Evolutionary conservation across 768 basidiomycete species (phyloP).

Genomic region (Collybia sp.): DNA sequence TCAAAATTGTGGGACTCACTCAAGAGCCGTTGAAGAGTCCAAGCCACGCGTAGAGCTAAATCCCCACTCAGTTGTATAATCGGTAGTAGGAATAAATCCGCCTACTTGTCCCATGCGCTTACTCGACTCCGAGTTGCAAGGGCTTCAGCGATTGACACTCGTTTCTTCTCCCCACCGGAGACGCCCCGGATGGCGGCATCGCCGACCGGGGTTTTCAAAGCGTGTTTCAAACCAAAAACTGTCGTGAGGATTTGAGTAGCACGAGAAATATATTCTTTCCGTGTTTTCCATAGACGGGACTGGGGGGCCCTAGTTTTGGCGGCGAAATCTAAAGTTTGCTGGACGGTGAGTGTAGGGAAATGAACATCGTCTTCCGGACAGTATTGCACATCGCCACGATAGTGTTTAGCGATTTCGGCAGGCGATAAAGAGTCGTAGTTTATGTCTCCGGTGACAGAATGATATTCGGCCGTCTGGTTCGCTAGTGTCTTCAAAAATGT

Average conservation of each 20-base stretch:
- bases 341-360: slow-evolving; percentile 79
- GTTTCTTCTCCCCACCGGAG: slow-evolving; percentile 75
- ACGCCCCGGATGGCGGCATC: slow-evolving; percentile 71
- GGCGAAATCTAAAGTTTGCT: slow-evolving; percentile 69
- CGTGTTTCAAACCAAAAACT: slow-evolving; percentile 75
- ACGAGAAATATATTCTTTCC: slow-evolving; percentile 36
- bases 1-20: slow-evolving; percentile 31
- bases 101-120: slow-evolving; percentile 32
- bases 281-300: slow-evolving; percentile 38
- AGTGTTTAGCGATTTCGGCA: slow-evolving; percentile 54
- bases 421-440: slow-evolving; percentile 74
- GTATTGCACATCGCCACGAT: slow-evolving; percentile 79
- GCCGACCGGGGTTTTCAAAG: slow-evolving; percentile 69
- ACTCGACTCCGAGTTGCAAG: slow-evolving; percentile 59
- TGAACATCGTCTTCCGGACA: slow-evolving; percentile 85
- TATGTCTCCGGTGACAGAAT: slow-evolving; percentile 64
- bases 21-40: slow-evolving; percentile 67
- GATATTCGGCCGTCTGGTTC: slow-evolving; percentile 67
- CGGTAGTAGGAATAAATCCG: neutral
- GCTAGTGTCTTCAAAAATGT: slow-evolving; percentile 81
- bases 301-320: slow-evolving; percentile 65
- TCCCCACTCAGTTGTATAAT: neutral
- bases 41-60: slow-evolving; percentile 61
- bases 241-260: slow-evolving; percentile 56
- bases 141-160: slow-evolving; percentile 72